Conservation (phyloP, 2,329 filamentous ascomycete species). For the Aspergillus cejpii region DNA sequence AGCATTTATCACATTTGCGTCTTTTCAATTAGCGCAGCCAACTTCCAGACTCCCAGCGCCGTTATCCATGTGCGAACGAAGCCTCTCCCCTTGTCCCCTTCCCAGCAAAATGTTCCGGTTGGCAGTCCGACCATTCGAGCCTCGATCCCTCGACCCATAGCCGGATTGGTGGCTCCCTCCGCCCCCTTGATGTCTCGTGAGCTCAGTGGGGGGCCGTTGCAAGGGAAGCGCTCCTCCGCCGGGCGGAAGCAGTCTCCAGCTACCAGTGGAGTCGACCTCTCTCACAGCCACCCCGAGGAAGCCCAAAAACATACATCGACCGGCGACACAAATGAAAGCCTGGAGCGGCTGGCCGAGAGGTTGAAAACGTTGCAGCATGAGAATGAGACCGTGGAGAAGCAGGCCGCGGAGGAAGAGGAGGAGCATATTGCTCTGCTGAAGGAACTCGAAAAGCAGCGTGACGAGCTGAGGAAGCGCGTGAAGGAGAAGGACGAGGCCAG, state of each 20-base stretch:
- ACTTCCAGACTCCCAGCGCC: conserved; percentile 83
- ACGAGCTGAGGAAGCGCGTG: conserved; percentile 66
- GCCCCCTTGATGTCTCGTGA: conserved; percentile 61
- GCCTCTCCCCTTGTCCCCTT: conserved; percentile 41
- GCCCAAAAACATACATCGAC: conserved; percentile 31
- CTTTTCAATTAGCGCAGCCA: conserved; percentile 81
- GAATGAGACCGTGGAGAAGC: conserved; percentile 67
- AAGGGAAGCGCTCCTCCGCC: conserved; percentile 59
- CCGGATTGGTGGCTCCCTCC: conserved; percentile 54
- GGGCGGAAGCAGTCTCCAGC: conserved; percentile 71
- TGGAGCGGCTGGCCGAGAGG: conserved; percentile 72
- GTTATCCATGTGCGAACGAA: conserved; percentile 76
- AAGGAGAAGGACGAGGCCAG: conserved; percentile 91
- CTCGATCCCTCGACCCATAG: conserved; percentile 48
- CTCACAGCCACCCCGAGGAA: conserved; percentile 38
- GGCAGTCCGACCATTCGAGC: conserved; percentile 45
- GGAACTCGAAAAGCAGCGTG: conserved; percentile 68
- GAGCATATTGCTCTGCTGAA: conserved; percentile 61
- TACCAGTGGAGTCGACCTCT: conserved; percentile 41
- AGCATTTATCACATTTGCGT: conserved; percentile 92
- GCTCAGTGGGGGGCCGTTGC: conserved; percentile 49
- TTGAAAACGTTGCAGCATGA: conserved; percentile 76
- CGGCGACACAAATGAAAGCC: conserved; percentile 57
- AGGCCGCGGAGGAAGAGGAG: conserved; percentile 61
- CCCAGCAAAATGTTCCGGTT: conserved; percentile 31